Evolutionary conservation across 2,329 filamentous ascomycete species (phyloP).

Genomic region (Hymenoscyphus repandus): DNA sequence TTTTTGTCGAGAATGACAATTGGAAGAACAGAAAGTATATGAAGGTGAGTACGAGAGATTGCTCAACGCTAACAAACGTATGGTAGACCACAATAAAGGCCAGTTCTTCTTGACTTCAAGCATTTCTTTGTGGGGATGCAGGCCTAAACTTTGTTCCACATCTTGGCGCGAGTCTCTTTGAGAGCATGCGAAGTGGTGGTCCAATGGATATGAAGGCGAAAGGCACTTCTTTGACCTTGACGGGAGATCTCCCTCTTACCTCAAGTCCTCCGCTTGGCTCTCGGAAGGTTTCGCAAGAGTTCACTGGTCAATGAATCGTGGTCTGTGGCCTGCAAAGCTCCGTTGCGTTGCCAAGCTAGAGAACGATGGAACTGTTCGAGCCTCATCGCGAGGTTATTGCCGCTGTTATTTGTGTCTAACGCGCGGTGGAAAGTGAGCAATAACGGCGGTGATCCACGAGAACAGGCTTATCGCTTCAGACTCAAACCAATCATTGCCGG

Average conservation of each 20-base stretch:
- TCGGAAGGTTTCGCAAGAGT: constrained; percentile 13
- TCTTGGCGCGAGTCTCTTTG: constrained; percentile 13
- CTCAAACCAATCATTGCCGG: constrained; percentile 16
- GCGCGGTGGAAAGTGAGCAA: constrained; percentile 4
- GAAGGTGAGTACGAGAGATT: constrained; percentile 18
- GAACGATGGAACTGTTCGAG: constrained; percentile 17
- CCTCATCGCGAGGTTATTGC: constrained; percentile 15
- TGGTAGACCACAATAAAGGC: background rate
- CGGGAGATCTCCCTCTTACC: background rate
- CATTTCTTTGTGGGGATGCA: constrained; percentile 13
- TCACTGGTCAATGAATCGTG: constrained; percentile 18
- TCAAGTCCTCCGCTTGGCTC: constrained; percentile 1
- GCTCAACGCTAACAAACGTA: background rate
- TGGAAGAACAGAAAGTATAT: constrained; percentile 12
- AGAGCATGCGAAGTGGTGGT: constrained; percentile 8
- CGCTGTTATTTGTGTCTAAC: constrained; percentile 10
- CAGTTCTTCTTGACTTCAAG: constrained; percentile 7
- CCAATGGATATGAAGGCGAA: constrained; percentile 15
- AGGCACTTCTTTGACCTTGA: constrained; percentile 15
- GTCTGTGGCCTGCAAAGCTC: background rate
- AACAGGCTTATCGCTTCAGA: constrained; percentile 2
- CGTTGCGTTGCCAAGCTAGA: background rate
- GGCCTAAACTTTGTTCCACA: constrained; percentile 16
- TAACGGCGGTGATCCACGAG: constrained; percentile 4
- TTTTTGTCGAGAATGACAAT: constrained; percentile 21